phyloP scores from a whole-genome alignment of 495 filamentous ascomycete species.

The Apiosordaria backusii region DNA sequence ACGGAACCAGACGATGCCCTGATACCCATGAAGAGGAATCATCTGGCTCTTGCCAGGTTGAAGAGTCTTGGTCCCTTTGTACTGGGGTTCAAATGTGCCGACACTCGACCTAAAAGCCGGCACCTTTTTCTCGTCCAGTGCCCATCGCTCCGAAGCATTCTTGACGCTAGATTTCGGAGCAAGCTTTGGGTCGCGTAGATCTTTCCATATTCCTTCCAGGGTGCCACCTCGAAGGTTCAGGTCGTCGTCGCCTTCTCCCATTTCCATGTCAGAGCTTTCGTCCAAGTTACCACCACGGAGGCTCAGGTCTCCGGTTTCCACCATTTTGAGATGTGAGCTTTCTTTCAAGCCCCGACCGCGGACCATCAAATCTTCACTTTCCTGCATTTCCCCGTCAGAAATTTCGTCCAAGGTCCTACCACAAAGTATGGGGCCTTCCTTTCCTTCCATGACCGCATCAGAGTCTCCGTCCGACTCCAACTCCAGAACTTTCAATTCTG shows the following conservation, averaged over 20 bases:
- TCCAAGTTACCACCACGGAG: neutral
- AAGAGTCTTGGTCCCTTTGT: neutral
- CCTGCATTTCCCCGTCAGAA: neutral
- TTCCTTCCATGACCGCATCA: neutral
- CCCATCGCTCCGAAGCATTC: neutral
- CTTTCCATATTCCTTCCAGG: neutral
- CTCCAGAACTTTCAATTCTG: neutral
- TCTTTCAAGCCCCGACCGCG: neutral
- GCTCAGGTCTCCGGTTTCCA: neutral
- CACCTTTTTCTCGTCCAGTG: neutral
- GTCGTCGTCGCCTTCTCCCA: neutral
- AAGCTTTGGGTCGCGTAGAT: too few relatives aligned
- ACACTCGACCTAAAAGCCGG: neutral
- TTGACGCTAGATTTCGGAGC: neutral
- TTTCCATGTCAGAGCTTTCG: neutral
- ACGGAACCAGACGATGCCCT: conserved; percentile 29
- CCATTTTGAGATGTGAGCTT: neutral
- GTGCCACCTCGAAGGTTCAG: neutral
- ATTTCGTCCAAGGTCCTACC: neutral
- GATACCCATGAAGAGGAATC: conserved; percentile 28
- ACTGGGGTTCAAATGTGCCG: neutral
- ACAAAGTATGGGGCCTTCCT: neutral
- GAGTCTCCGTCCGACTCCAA: neutral
- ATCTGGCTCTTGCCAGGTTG: neutral
- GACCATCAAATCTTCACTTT: neutral